Evolutionary conservation across 306 rosid genomes (phyloP).

Genomic region (Cicer yamashitae): DNA sequence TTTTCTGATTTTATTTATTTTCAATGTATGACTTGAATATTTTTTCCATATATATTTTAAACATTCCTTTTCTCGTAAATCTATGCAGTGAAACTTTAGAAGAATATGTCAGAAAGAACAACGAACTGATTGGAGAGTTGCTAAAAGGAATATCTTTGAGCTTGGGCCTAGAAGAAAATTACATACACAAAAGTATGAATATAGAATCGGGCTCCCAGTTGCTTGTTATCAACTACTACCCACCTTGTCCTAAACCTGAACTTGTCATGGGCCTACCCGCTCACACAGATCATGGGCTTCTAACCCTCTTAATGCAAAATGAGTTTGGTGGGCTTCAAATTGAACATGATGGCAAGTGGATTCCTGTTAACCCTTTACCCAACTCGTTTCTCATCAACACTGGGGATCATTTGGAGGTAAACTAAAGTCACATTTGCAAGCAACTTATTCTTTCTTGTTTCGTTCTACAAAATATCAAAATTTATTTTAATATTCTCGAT

Average conservation of each 20-base stretch:
- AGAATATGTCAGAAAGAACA: constrained; percentile 44
- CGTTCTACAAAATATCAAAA: neutral
- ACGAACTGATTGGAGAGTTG: constrained; percentile 50
- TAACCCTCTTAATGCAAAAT: constrained; percentile 58
- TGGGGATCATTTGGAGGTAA: constrained; percentile 73
- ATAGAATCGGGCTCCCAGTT: constrained; percentile 44
- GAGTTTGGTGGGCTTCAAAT: constrained; percentile 62
- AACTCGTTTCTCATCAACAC: constrained; percentile 56
- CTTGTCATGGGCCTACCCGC: constrained; percentile 61
- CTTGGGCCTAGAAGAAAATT: constrained; percentile 51
- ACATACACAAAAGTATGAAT: constrained; percentile 45
- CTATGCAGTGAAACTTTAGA: constrained; percentile 49
- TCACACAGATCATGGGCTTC: constrained; percentile 66
- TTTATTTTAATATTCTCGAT: neutral
- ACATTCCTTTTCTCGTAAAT: neutral
- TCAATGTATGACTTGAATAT: too few species aligned
- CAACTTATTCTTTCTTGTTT: neutral
- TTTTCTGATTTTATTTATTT: too few species aligned
- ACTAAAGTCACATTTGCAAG: constrained; percentile 3
- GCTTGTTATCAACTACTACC: constrained; percentile 57
- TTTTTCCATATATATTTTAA: too few species aligned
- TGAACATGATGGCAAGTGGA: constrained; percentile 53
- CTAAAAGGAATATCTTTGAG: constrained; percentile 59
- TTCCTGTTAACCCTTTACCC: constrained; percentile 54
- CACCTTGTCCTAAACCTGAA: constrained; percentile 68